Conservation (phyloP, 345 rosid genomes). For the Noccaea caerulescens region DNA sequence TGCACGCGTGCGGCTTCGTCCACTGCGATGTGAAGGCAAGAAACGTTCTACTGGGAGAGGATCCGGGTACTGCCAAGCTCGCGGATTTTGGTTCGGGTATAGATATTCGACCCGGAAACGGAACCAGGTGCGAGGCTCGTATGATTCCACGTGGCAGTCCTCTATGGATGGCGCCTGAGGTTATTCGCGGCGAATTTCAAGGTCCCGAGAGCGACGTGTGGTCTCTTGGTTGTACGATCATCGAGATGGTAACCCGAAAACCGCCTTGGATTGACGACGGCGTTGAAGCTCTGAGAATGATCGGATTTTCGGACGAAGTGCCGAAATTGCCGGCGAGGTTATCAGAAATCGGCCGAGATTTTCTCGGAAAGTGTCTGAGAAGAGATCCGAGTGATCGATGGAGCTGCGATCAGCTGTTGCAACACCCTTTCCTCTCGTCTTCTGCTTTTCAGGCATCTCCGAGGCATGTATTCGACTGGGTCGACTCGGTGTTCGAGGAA, state of each 20-base stretch:
- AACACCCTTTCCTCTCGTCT: conserved; percentile 19
- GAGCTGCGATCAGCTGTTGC: conserved; percentile 28
- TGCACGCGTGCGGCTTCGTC: conserved; percentile 19
- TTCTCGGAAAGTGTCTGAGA: conserved; percentile 16
- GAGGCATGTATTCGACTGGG: conserved; percentile 26
- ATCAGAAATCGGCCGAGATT: conserved; percentile 15
- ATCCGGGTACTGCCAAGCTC: conserved; percentile 23
- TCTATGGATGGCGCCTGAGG: conserved; percentile 37
- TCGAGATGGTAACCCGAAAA: conserved; percentile 31
- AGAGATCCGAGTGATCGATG: conserved; percentile 29
- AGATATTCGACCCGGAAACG: not conserved
- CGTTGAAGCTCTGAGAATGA: not conserved
- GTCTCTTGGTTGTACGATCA: conserved; percentile 34
- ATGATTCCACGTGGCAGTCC: conserved; percentile 33
- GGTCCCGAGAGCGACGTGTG: conserved; percentile 37
- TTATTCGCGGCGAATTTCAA: conserved; percentile 28
- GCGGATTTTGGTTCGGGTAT: conserved; percentile 34
- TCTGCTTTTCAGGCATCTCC: conserved; percentile 9
- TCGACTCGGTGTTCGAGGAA: conserved; percentile 23
- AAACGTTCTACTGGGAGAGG: conserved; percentile 23
- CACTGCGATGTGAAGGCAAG: conserved; percentile 33
- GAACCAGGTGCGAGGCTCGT: not conserved
- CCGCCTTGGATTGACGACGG: conserved; percentile 25
- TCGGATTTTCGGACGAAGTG: conserved; percentile 22
- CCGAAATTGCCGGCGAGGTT: conserved; percentile 9